Percentiles rank a stretch among this genome's conserved stretches.
These are phyloP conservation scores for Lolium perenne DNA, from an alignment of 176 grass and related monocot genomes.

Conservation along the genomic window DNA sequence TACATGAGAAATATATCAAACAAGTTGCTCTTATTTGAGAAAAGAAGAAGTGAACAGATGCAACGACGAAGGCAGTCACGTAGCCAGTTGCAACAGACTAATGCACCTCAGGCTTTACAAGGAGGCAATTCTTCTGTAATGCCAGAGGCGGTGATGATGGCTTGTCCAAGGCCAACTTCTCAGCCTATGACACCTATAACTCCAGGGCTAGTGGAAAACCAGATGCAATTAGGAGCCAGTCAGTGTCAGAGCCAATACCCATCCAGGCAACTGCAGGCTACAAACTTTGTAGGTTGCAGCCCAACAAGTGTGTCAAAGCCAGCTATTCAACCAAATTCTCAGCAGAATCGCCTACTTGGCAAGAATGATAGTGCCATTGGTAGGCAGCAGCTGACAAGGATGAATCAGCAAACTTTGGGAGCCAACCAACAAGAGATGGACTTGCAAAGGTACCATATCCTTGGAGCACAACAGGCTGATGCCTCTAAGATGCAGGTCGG, in stretches of 20 bases:
- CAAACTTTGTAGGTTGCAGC: not conserved
- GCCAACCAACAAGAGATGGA: slow-evolving; percentile 17
- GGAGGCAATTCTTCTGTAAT: slow-evolving; percentile 9
- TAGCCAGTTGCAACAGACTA: not conserved
- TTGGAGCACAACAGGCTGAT: slow-evolving; percentile 3
- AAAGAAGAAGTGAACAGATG: not conserved
- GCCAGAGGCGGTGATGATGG: not conserved
- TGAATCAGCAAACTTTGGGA: slow-evolving; percentile 3
- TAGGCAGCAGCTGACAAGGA: not conserved
- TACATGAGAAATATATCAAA: slow-evolving; percentile 30
- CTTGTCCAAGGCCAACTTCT: not conserved
- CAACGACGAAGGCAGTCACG: not conserved
- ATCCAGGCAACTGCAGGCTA: not conserved
- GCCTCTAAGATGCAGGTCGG: not conserved
- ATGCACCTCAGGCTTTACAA: slow-evolving; percentile 18
- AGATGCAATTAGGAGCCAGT: slow-evolving; percentile 15
- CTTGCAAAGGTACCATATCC: slow-evolving; percentile 15
- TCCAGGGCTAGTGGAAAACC: slow-evolving; percentile 6
- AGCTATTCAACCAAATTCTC: not conserved
- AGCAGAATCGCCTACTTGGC: not conserved
- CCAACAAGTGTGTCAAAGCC: not conserved
- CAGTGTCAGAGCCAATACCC: not conserved
- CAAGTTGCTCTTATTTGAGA: not conserved
- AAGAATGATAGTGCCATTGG: not conserved
- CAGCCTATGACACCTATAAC: not conserved